Evolutionary conservation across 2,329 filamentous ascomycete species (phyloP), one percentile per base, ranked within the genome.

Genomic region (Neopestalotiopsis sp.): DNA sequence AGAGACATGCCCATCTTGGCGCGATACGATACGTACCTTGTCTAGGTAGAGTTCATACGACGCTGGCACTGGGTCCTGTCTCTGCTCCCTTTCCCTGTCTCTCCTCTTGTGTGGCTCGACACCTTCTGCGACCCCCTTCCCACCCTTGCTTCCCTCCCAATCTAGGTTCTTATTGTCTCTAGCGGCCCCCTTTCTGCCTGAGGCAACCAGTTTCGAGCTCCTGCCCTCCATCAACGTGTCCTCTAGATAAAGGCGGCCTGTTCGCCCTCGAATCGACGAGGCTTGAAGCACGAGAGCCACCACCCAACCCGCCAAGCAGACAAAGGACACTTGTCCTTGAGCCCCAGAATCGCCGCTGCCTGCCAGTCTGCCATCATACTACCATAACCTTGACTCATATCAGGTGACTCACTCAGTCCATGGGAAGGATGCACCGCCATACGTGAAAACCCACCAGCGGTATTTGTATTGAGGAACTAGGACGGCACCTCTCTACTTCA

Each of bases 391-490:
- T 71, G 67, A 67, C 71, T 75, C 73, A 75, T 28, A 28, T 71
- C 72, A 66, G 65, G 67, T 67, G 65, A 69, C 65, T 69, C 64
- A 69, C 52, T 38, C 20, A 58, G 12, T 20, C 20, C 32, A 66
- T 64, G 66, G 64, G 34, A 68, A 64, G 66, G 66, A 75, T 75
- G 73, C 72, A 67, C 70, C 71, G 67, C 67, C 67, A 68, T 65
- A 68, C 69, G 68, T 74, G 68, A 72, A 72, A 30, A 20, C 32
- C 40, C 66, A 66, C 56, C 52, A 62, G 70, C 72, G 77, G 74
- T 75, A 78, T 74, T 78, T 73, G 76, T 78, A 79, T 77, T 74
- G 79, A 80, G 78, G 79, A 79, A 77, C 72, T 78, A 76, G 76
- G 78, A 81, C 77, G 78, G 77, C 79, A 76, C 77, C 78, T 80